Evolutionary conservation across 73 alveolate genomes (phyloP).

Genomic region (Paramecium sonneborni): DNA sequence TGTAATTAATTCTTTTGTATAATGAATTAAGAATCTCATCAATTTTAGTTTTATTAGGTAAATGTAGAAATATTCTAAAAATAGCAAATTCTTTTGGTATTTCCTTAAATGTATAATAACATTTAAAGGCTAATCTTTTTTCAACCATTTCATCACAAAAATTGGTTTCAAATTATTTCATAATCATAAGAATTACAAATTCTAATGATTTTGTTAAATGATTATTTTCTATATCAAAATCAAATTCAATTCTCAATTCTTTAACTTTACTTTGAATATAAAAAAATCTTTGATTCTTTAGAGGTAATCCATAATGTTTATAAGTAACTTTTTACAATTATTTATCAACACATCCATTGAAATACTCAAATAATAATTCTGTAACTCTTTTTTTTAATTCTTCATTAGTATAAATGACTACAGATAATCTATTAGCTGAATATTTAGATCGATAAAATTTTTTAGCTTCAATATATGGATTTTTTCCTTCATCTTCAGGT

Average conservation of each 20-base stretch:
- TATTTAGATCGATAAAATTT: constrained; percentile 22
- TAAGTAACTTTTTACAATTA: not conserved
- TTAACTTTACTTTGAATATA: not conserved
- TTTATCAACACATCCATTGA: not conserved
- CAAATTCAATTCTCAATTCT: not conserved
- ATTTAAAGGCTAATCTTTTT: not conserved
- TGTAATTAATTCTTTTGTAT: not conserved
- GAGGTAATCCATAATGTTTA: constrained; percentile 38
- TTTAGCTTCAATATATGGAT: constrained; percentile 37
- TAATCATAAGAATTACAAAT: not conserved
- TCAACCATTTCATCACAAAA: not conserved
- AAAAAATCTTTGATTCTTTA: constrained; percentile 8
- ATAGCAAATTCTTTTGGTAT: constrained; percentile 42
- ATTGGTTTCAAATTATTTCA: not conserved
- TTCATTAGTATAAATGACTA: constrained; percentile 44
- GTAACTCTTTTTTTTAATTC: constrained; percentile 45
- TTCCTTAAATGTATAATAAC: constrained; percentile 16
- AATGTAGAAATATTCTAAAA: not conserved
- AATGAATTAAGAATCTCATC: not conserved
- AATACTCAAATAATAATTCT: constrained; percentile 49
- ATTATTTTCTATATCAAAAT: constrained; percentile 13
- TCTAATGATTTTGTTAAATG: constrained; percentile 1
- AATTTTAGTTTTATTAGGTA: not conserved
- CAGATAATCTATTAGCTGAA: constrained; percentile 48
- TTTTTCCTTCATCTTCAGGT: not conserved